These are phyloP conservation scores for Jaltomata sinuosa DNA, from an alignment of 257 asterid genomes.

Conservation along the genomic window DNA sequence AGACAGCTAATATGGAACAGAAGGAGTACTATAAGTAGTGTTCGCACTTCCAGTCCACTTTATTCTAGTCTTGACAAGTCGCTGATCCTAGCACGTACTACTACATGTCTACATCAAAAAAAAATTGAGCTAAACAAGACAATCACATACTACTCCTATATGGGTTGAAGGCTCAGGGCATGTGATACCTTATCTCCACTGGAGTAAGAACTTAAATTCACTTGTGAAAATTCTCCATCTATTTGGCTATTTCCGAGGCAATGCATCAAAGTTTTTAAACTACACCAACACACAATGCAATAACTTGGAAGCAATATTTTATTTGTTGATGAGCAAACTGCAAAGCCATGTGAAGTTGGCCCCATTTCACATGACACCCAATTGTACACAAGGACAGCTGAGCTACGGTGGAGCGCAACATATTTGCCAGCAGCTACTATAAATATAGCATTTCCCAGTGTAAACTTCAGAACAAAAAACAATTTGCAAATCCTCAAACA, in stretches of 20 bases:
- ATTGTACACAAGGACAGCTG: neutral
- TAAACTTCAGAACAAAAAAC: neutral
- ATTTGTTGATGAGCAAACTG: neutral
- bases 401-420: neutral
- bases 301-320: neutral
- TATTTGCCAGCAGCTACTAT: neutral
- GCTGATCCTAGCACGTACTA: too few species aligned
- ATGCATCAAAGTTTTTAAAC: neutral
- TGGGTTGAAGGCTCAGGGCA: neutral
- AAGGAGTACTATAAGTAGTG: too few species aligned
- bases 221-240: neutral
- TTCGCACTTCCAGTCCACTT: too few species aligned
- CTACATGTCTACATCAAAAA: too few species aligned
- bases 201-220: neutral
- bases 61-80: too few species aligned
- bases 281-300: neutral
- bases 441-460: neutral
- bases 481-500: neutral
- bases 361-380: neutral
- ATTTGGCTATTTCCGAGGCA: neutral
- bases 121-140: neutral
- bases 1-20: too few species aligned
- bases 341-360: constrained; percentile 20
- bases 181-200: neutral
- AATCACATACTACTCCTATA: too few species aligned